Evolutionary conservation across 163 green algal species (phyloP), one percentile per base, ranked within the genome.

Genomic region (Chlorella variabilis): DNA sequence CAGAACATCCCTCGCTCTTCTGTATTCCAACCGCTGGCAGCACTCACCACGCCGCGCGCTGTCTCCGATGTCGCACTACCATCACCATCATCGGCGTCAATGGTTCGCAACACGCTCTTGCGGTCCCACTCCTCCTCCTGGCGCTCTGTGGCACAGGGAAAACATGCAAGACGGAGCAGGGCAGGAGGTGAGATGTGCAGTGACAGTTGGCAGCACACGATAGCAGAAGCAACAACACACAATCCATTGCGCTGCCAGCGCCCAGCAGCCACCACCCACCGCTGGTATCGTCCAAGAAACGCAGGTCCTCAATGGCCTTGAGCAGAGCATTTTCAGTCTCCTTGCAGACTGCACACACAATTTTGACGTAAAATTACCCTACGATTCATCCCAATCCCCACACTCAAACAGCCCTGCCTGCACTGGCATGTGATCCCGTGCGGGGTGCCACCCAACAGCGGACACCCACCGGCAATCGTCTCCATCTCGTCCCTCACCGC

Each of bases 401-500:
- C 42, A 71, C 45, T n/a, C n/a, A n/a, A n/a, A n/a, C n/a, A n/a
- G n/a, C n/a, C n/a, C n/a, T n/a, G n/a, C n/a, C n/a, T n/a, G n/a
- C n/a, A n/a, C n/a, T n/a, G n/a, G n/a, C n/a, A n/a, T n/a, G n/a
- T n/a, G n/a, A n/a, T n/a, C n/a, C n/a, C n/a, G n/a, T n/a, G n/a
- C n/a, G n/a, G n/a, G n/a, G n/a, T n/a, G n/a, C n/a, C n/a, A n/a
- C n/a, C n/a, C n/a, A n/a, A n/a, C n/a, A n/a, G n/a, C n/a, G n/a
- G n/a, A n/a, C n/a, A n/a, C n/a, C n/a, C 45, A 80, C 73, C 73
- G 17, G 82, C 80, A 31, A 89, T 86, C 33, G 77, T 86, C 83
- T 98, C 93, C 87, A 97, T 96, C 87, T 98, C 94, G 36, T 96
- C 91, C 51, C 91, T 89, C 31, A 97, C 93, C 25, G 92, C 94